Percentiles rank a stretch among this genome's conserved stretches.
These are phyloP conservation scores for Symbiodinium pilosum DNA, from an alignment of 73 alveolate genomes.

Conservation along the genomic window DNA sequence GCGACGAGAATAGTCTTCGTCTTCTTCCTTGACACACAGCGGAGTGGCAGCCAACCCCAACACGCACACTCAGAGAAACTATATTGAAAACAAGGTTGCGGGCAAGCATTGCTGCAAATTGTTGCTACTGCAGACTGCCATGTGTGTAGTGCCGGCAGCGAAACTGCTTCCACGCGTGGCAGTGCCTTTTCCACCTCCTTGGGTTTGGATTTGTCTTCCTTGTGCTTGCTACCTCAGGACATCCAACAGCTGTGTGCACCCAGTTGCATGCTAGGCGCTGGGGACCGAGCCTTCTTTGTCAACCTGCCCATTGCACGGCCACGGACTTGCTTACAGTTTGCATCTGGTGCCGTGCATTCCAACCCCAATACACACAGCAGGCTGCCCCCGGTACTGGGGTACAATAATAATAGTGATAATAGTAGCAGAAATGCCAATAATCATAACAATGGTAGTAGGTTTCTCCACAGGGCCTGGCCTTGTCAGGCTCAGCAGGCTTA, in stretches of 20 bases:
- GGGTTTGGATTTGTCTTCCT: constrained; percentile 53
- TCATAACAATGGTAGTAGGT: too few relatives aligned
- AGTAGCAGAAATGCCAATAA: too few relatives aligned
- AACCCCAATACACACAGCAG: too few relatives aligned
- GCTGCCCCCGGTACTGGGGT: too few relatives aligned
- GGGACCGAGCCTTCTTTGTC: background rate
- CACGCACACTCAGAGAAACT: too few relatives aligned
- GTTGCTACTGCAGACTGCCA: background rate
- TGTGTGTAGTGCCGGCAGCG: constrained; percentile 10
- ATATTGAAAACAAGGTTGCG: too few relatives aligned
- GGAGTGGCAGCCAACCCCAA: background rate
- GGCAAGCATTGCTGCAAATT: background rate
- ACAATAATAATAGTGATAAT: too few relatives aligned
- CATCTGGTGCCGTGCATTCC: too few relatives aligned
- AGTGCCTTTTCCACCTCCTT: background rate
- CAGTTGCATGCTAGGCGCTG: background rate
- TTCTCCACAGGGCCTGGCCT: background rate
- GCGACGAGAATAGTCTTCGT: constrained; percentile 89
- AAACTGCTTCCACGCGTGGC: constrained; percentile 6
- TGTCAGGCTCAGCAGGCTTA: background rate
- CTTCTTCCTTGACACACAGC: background rate
- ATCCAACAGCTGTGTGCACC: too few relatives aligned
- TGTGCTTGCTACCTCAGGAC: constrained; percentile 3
- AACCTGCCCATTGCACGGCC: background rate
- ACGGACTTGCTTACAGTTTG: too few relatives aligned